Conservation (phyloP, 177 flowering plant genomes). For the Vitis hybrid region DNA sequence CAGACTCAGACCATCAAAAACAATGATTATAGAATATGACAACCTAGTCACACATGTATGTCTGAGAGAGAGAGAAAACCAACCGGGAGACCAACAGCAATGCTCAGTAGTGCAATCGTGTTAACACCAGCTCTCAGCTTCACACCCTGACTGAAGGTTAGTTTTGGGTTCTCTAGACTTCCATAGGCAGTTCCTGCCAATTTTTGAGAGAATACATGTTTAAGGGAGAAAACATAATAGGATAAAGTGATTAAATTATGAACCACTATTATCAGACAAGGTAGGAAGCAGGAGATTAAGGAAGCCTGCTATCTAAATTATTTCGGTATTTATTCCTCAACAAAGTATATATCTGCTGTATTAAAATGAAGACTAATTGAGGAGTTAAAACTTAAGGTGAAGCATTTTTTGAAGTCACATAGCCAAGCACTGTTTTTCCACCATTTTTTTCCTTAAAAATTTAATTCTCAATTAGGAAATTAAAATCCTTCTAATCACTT, state of each 20-base stretch:
- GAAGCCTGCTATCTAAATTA: background rate
- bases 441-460: too few relatives aligned
- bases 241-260: background rate
- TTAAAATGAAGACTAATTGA: too few relatives aligned
- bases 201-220: background rate
- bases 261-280: background rate
- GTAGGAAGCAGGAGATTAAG: background rate
- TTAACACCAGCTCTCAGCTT: slow-evolving; percentile 62
- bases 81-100: slow-evolving; percentile 70
- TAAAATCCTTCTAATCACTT: too few relatives aligned
- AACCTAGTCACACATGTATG: background rate
- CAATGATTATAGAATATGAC: background rate
- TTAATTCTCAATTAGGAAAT: too few relatives aligned
- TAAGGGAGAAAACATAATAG: background rate
- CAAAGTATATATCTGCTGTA: too few relatives aligned
- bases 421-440: too few relatives aligned
- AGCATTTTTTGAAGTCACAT: too few relatives aligned
- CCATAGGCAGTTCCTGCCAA: slow-evolving; percentile 77
- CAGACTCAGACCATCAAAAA: background rate
- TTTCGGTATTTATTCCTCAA: too few relatives aligned
- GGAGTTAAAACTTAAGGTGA: too few relatives aligned
- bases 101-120: slow-evolving; percentile 62
- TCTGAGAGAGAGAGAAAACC: slow-evolving; percentile 21
- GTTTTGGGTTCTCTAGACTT: slow-evolving; percentile 65
- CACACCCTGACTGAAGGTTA: slow-evolving; percentile 57